Conservation (phyloP, 2,329 filamentous ascomycete species). For the Fusarium guadeloupense region DNA sequence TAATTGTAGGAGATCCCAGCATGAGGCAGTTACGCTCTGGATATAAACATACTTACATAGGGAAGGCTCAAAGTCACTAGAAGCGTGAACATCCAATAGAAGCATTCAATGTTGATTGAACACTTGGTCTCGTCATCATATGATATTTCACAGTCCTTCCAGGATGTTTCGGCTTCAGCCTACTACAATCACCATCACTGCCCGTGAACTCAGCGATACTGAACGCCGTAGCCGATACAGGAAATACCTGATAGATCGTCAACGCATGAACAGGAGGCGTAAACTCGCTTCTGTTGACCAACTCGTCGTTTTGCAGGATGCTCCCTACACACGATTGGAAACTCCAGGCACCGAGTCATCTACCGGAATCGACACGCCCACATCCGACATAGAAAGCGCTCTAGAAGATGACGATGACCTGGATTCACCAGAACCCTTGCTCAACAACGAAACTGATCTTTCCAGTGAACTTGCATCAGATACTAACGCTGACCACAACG, state of each 20-base stretch:
- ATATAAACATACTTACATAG: not conserved
- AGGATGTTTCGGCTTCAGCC: constrained; percentile 37
- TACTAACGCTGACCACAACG: not conserved
- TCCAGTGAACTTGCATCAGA: not conserved
- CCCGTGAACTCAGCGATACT: constrained; percentile 31
- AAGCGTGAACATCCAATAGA: not conserved
- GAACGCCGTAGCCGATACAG: constrained; percentile 36
- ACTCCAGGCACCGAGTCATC: not conserved
- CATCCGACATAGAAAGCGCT: not conserved
- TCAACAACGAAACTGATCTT: not conserved
- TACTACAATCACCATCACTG: constrained; percentile 28
- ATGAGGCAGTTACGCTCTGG: not conserved
- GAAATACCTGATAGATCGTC: constrained; percentile 14
- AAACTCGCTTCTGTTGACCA: not conserved
- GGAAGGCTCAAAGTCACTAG: not conserved
- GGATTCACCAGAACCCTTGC: not conserved
- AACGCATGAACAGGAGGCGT: not conserved
- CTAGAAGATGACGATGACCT: not conserved
- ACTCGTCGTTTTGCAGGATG: not conserved
- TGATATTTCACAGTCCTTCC: not conserved
- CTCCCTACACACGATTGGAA: not conserved
- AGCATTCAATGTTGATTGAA: not conserved
- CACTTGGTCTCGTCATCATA: not conserved
- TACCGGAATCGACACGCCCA: not conserved
- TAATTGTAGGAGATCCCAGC: not conserved